Base-by-base conservation (phyloP, 2,329 filamentous ascomycete species). In the Ophiosphaerella narmari region DNA sequence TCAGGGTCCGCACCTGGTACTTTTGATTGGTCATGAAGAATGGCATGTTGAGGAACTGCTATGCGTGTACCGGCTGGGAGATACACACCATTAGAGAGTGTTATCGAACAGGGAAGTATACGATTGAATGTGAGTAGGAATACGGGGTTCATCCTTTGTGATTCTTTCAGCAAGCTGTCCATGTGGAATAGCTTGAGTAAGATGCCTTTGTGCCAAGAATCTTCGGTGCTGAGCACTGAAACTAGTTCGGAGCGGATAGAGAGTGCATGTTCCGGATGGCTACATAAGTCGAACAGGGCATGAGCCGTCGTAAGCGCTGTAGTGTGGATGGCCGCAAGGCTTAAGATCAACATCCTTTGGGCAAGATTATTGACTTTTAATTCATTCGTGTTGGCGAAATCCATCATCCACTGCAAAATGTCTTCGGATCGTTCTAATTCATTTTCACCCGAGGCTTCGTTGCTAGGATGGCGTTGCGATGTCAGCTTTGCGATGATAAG, bases 341-440 rank as follows among this genome's bases (percentile, higher is more conserved):
- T 36, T 4, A 36, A 36, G n/a, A 36, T 36, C 34, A 36, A 16
- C 8, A n/a, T 36, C 7, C 34, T 12, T 13, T 36, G 8, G n/a
- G 57, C 60, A 37, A 65, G 58, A 14, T 44, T 59, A 3, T 62
- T 5, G 42, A 43, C 32, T 45, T 50, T 7, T 54, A 39, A 4
- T 7, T 26, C 35, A 16, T 42, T 36, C n/a, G 18, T n/a, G 16
- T 29, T 16, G n/a, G 16, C 18, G 14, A 34, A 33, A 39, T 65
- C 57, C 49, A 67, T 54, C 42, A 63, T 47, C 63, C 64, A 66
- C 50, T 67, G 60, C 11, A 71, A 35, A 37, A 67, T 32, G 40
- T 68, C 65, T 23, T 62, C 48, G 3, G 18, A 50, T 54, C 40
- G 55, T 58, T 24, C 23, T 24, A 5, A 34, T 21, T 21, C 18